Conservation (phyloP, 257 asterid species). For the Salvia splendens region DNA sequence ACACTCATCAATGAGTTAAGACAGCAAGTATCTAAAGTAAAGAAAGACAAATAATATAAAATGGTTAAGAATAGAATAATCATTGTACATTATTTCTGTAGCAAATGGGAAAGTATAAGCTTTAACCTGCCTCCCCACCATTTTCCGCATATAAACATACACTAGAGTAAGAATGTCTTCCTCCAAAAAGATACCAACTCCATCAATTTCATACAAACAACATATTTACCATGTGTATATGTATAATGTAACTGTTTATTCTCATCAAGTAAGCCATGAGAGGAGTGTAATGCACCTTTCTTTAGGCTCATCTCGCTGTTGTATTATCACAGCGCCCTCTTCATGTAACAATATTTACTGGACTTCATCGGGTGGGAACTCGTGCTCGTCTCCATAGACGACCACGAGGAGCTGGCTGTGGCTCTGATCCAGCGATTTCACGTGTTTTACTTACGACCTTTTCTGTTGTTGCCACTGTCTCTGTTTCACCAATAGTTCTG, state of each 20-base stretch:
- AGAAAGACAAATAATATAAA: slow-evolving; percentile 32
- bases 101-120: slow-evolving; percentile 6
- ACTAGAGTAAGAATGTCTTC: neutral
- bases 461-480: slow-evolving; percentile 32
- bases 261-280: slow-evolving; percentile 15
- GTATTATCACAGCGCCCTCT: slow-evolving; percentile 17
- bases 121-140: neutral
- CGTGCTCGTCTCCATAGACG: neutral
- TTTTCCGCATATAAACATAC: slow-evolving; percentile 17
- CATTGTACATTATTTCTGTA: slow-evolving; percentile 25
- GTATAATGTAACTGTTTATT: slow-evolving; percentile 1
- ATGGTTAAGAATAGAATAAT: slow-evolving; percentile 22
- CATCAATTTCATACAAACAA: slow-evolving; percentile 6
- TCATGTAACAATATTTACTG: slow-evolving; percentile 23
- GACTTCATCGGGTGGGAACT: neutral
- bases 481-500: slow-evolving; percentile 51
- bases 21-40: too few species aligned
- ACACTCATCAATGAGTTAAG: too few species aligned
- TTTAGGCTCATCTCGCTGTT: slow-evolving; percentile 23
- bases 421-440: neutral
- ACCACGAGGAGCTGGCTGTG: neutral
- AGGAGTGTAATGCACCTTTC: slow-evolving; percentile 37
- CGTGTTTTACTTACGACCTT: slow-evolving; percentile 22
- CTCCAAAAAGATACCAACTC: slow-evolving; percentile 5
- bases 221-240: slow-evolving; percentile 18